These are phyloP conservation scores for Fusarium musae DNA, from an alignment of 2,329 filamentous ascomycete genomes.

Conservation along the genomic window DNA sequence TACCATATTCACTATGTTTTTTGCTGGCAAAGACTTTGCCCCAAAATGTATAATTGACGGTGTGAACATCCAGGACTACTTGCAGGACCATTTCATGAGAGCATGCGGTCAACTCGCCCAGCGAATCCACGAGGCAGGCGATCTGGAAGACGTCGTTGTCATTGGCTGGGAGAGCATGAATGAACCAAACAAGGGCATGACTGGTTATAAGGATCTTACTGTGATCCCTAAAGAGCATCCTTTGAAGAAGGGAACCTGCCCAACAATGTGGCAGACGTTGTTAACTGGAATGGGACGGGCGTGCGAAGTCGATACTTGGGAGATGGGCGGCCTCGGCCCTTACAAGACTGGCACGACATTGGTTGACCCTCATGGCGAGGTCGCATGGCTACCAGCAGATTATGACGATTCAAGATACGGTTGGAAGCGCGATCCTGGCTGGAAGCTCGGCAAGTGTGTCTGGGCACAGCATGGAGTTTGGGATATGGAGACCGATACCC, in stretches of 20 bases:
- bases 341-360: constrained; percentile 86
- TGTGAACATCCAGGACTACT: constrained; percentile 94
- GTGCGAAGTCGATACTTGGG: constrained; percentile 91
- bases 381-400: constrained; percentile 83
- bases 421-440: constrained; percentile 86
- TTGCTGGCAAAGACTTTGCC: constrained; percentile 88
- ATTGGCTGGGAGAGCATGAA: constrained; percentile 98
- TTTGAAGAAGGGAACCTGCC: constrained; percentile 90
- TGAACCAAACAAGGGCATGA: constrained; percentile 89
- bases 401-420: constrained; percentile 91
- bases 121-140: constrained; percentile 89
- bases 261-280: constrained; percentile 94
- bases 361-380: constrained; percentile 87
- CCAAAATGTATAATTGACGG: constrained; percentile 96
- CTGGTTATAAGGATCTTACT: constrained; percentile 84
- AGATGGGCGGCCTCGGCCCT: constrained; percentile 91
- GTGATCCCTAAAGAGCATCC: constrained; percentile 87
- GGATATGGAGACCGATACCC: constrained; percentile 81
- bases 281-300: constrained; percentile 90
- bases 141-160: constrained; percentile 85
- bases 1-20: constrained; percentile 95
- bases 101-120: constrained; percentile 85
- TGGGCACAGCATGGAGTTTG: constrained; percentile 98
- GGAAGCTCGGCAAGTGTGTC: constrained; percentile 93
- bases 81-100: constrained; percentile 85